Percentiles rank a stretch among this genome's conserved stretches.
Conservation (phyloP, 148 eudicot genomes). For the Chenopodium berlandieri region DNA sequence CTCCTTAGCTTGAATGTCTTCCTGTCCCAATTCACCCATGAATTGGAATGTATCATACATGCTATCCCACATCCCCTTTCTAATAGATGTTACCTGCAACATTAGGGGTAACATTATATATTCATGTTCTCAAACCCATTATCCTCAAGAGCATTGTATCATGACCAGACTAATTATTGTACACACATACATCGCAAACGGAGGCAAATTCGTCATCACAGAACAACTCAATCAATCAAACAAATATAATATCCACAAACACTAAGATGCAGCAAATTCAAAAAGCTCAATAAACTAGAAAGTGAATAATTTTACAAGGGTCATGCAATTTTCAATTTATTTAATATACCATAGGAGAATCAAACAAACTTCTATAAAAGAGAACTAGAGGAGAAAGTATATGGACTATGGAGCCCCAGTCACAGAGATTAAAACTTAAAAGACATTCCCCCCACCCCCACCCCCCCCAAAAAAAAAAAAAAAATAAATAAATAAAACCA, state of each 20-base stretch:
- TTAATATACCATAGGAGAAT: neutral
- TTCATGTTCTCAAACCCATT: neutral
- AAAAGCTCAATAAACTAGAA: neutral
- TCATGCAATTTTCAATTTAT: neutral
- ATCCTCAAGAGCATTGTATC: neutral
- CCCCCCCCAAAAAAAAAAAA: too few relatives aligned
- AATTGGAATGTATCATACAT: slow-evolving; percentile 72
- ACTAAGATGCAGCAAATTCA: neutral
- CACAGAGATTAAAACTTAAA: neutral
- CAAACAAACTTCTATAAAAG: neutral
- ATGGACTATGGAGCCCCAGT: neutral
- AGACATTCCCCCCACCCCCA: neutral
- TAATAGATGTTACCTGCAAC: slow-evolving; percentile 73
- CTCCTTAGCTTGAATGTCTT: slow-evolving; percentile 30
- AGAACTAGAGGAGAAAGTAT: neutral
- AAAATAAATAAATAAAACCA: too few relatives aligned
- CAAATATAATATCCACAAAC: neutral
- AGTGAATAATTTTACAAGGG: neutral
- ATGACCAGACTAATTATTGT: neutral
- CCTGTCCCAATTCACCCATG: slow-evolving; percentile 38
- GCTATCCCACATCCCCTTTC: slow-evolving; percentile 81
- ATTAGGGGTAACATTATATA: slow-evolving; percentile 7
- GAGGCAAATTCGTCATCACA: neutral
- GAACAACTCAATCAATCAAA: neutral
- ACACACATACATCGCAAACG: neutral